Conservation (phyloP, 1,139 yeast genomes). For the Candida sp. region DNA sequence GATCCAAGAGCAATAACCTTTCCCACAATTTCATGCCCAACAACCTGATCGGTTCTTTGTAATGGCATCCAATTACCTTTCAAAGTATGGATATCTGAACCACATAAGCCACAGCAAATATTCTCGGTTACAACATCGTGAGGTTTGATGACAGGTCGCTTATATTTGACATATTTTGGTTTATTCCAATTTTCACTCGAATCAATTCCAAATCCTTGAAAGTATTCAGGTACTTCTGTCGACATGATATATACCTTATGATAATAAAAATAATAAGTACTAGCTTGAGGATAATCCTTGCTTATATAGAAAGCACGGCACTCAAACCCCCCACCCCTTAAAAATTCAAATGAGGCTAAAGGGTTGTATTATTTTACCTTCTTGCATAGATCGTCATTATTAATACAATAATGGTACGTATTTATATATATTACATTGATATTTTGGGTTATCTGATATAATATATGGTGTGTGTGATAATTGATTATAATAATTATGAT, state of each 20-base stretch:
- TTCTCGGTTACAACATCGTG: slow-evolving; percentile 32
- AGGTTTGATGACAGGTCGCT: slow-evolving; percentile 26
- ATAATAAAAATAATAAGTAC: no score
- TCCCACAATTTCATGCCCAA: slow-evolving; percentile 52
- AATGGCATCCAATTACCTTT: slow-evolving; percentile 34
- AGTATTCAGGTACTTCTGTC: slow-evolving; percentile 3
- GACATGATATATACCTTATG: slow-evolving; percentile 6
- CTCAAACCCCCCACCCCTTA: no score
- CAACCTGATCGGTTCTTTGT: slow-evolving; percentile 18
- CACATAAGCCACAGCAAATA: slow-evolving; percentile 39
- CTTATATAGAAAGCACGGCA: no score
- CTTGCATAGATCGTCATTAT: no score
- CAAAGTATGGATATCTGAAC: slow-evolving; percentile 41
- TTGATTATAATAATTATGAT: no score
- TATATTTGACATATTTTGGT: slow-evolving; percentile 18
- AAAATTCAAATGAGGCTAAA: no score
- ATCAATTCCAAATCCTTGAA: background rate
- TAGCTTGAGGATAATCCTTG: no score
- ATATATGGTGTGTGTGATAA: no score
- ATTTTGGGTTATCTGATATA: no score
- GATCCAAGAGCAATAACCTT: slow-evolving; percentile 39
- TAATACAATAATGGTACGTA: no score
- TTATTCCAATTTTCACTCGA: slow-evolving; percentile 1
- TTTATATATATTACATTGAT: no score
- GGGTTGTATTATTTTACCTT: no score